phyloP scores from a whole-genome alignment of 768 basidiomycete genomes.

The Kwoniella newhampshirensis region DNA sequence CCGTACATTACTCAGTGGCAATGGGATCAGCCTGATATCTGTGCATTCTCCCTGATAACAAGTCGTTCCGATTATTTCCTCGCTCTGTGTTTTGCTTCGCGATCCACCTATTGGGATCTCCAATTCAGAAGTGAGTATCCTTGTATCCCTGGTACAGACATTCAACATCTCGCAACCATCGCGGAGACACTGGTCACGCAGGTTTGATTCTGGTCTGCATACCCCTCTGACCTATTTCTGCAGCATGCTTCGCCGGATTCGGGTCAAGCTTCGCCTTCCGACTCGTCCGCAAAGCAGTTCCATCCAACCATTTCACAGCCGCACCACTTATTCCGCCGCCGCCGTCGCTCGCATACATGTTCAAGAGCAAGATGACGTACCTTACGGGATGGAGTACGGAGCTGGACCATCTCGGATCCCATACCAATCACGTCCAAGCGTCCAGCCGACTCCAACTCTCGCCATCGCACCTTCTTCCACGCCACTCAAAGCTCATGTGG shows the following conservation, averaged over 20 bases:
- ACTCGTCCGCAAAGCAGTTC: not conserved
- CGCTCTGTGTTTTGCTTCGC: no score
- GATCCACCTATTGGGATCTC: no score
- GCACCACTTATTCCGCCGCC: conserved; percentile 5
- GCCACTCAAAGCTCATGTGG: not conserved
- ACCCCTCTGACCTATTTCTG: no score
- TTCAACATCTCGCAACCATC: no score
- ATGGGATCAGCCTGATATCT: no score
- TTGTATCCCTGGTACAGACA: no score
- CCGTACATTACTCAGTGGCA: no score
- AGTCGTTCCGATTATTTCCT: no score
- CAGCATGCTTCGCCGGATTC: conserved; percentile 21
- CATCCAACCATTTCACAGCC: not conserved
- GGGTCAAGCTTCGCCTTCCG: conserved; percentile 7
- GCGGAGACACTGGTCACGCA: no score
- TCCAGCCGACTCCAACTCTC: not conserved
- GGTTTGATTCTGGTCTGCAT: no score
- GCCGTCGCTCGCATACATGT: conserved; percentile 5
- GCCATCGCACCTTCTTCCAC: not conserved
- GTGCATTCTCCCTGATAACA: no score
- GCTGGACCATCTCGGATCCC: conserved; percentile 30
- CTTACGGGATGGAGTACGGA: conserved; percentile 28
- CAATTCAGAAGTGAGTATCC: no score
- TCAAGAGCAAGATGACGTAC: conserved; percentile 6
- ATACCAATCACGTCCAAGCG: conserved; percentile 9